These are phyloP conservation scores for Flaveria ramosissima DNA, from an alignment of 129 eudicot species.

Conservation along the genomic window DNA sequence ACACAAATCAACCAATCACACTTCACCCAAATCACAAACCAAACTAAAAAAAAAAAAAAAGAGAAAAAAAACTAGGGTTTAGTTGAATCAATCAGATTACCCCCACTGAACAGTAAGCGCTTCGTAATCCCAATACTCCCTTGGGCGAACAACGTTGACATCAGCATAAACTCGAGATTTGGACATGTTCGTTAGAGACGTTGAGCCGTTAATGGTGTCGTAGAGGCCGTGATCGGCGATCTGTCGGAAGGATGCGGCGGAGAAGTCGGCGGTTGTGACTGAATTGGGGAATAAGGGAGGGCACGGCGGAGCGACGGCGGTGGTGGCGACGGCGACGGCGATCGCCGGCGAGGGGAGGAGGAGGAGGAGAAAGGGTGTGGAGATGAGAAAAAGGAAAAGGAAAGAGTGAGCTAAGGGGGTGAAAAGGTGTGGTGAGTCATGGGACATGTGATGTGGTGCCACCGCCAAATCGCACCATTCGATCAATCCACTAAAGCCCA, in stretches of 20 bases:
- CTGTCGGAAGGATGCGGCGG: conserved; percentile 21
- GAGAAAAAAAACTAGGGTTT: conserved; percentile 29
- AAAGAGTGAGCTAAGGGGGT: conserved; percentile 25
- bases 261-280: conserved; percentile 7
- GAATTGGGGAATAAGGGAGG: conserved; percentile 29
- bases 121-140: conserved; percentile 97
- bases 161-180: conserved; percentile 85
- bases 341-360: conserved; percentile 37
- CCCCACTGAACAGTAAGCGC: conserved; percentile 98
- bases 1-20: not conserved
- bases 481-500: too few relatives aligned
- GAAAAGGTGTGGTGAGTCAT: conserved; percentile 30
- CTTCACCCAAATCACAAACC: not conserved
- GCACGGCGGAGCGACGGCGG: conserved; percentile 34
- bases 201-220: conserved; percentile 37
- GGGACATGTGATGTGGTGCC: conserved; percentile 29
- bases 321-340: conserved; percentile 32
- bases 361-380: conserved; percentile 31
- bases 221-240: conserved; percentile 29
- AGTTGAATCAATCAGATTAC: conserved; percentile 31
- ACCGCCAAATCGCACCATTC: conserved; percentile 25
- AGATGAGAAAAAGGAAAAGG: conserved; percentile 15
- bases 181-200: conserved; percentile 53
- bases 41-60: not conserved
- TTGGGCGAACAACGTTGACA: conserved; percentile 82